phyloP scores from a whole-genome alignment of 176 grass and related monocot genomes.

The Triticum timopheevii region DNA sequence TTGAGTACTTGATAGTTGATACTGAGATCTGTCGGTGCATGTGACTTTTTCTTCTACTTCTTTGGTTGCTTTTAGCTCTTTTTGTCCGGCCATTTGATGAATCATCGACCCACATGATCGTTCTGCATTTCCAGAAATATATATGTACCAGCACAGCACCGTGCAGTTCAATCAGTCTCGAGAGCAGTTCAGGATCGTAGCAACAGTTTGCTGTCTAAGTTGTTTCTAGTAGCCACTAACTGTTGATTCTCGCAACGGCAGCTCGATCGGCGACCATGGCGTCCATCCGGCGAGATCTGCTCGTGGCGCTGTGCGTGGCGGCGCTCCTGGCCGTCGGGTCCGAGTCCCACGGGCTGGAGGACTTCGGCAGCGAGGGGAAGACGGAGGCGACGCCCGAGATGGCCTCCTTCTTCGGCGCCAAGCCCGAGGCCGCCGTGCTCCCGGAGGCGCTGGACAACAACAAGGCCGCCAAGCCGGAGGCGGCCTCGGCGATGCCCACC shows the following conservation, averaged over 20 bases:
- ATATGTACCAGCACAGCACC: background rate
- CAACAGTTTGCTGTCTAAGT: background rate
- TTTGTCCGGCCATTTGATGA: background rate
- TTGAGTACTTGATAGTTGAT: background rate
- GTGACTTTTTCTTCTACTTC: background rate
- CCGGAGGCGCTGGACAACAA: constrained; percentile 35
- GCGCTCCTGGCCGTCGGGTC: constrained; percentile 34
- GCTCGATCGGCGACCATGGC: constrained; percentile 22
- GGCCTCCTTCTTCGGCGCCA: constrained; percentile 46
- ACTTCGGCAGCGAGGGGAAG: background rate
- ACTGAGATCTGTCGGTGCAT: constrained; percentile 25
- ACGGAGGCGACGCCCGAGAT: constrained; percentile 20
- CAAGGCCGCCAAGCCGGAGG: constrained; percentile 48
- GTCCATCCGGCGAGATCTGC: constrained; percentile 23
- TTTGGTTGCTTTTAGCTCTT: background rate
- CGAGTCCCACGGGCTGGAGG: constrained; percentile 39
- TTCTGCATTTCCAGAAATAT: background rate
- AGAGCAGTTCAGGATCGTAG: background rate
- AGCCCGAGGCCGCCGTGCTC: constrained; percentile 50
- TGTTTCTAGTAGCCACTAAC: background rate
- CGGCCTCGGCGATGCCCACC: constrained; percentile 37
- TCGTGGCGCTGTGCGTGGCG: constrained; percentile 32
- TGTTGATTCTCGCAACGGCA: background rate
- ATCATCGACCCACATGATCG: background rate
- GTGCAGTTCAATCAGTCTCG: background rate